A percentile compares a stretch with the other conserved stretches of the same genome.
phyloP scores from a whole-genome alignment of 1,139 yeast species.

The Geotrichum restrictum region DNA sequence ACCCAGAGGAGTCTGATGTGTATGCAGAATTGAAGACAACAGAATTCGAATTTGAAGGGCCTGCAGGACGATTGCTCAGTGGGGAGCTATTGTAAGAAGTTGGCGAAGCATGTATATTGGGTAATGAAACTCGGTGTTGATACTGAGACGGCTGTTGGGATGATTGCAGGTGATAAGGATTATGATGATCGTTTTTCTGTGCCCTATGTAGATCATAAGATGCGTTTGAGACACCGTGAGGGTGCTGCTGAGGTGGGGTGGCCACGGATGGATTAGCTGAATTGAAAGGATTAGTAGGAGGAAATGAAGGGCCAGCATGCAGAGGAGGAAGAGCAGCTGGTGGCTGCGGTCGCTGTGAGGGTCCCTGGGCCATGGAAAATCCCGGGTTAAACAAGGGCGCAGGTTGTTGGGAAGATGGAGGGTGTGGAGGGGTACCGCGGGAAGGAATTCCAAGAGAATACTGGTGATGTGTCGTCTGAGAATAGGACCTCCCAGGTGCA shows the following conservation, averaged over 20 bases:
- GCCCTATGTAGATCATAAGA: constrained; percentile 12
- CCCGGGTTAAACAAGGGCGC: constrained; percentile 2
- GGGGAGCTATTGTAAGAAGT: constrained; percentile 8
- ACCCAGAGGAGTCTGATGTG: constrained; percentile 34
- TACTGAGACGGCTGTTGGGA: constrained; percentile 5
- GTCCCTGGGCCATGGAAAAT: not conserved
- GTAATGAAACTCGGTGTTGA: constrained; percentile 13
- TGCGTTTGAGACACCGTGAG: constrained; percentile 8
- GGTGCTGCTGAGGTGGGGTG: constrained; percentile 14
- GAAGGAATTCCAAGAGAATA: constrained; percentile 2
- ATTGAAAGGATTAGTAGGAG: not conserved
- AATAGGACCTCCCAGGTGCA: not conserved
- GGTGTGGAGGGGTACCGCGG: constrained; percentile 13
- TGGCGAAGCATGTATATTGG: constrained; percentile 49
- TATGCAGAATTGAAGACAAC: constrained; percentile 35
- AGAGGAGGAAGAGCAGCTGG: constrained; percentile 2
- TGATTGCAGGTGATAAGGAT: not conserved
- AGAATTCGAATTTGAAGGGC: constrained; percentile 18
- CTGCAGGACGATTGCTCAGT: constrained; percentile 20
- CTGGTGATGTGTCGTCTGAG: not conserved
- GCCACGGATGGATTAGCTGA: not conserved
- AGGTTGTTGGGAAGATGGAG: not conserved
- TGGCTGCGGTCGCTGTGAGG: not conserved
- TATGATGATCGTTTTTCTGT: no score
- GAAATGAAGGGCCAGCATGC: not conserved